Evolutionary conservation across 2,329 filamentous ascomycete genomes (phyloP).

Genomic region (Knufia petricola): DNA sequence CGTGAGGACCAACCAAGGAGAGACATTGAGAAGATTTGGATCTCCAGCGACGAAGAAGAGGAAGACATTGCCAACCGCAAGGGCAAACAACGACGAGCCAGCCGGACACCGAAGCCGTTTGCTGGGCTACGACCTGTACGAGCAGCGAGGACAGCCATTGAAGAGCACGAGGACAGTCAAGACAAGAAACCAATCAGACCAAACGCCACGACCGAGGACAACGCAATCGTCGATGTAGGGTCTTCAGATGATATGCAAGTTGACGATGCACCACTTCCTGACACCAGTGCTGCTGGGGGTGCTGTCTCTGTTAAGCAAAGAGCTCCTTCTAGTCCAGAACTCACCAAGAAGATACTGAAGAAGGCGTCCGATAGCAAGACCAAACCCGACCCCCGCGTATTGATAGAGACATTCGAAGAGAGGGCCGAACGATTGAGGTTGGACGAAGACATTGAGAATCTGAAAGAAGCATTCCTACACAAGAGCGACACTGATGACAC

Average conservation of each 20-base stretch:
- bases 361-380: conserved; percentile 21
- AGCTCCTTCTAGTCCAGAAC: conserved; percentile 31
- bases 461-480: conserved; percentile 13
- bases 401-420: conserved; percentile 21
- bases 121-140: conserved; percentile 42
- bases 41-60: conserved; percentile 46
- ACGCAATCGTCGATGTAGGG: conserved; percentile 10
- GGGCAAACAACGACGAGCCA: conserved; percentile 20
- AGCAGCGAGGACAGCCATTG: conserved; percentile 44
- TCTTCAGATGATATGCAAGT: conserved; percentile 25
- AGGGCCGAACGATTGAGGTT: conserved; percentile 23
- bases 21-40: conserved; percentile 46
- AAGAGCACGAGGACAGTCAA: conserved; percentile 5
- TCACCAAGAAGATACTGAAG: conserved; percentile 32
- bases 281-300: too few relatives aligned
- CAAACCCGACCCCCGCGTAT: conserved; percentile 11
- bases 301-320: conserved; percentile 19
- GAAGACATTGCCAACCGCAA: conserved; percentile 23
- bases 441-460: conserved; percentile 22
- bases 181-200: conserved; percentile 35
- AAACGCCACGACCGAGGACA: conserved; percentile 9
- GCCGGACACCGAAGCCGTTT: conserved; percentile 13
- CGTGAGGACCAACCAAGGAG: conserved; percentile 34
- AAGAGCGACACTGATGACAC: conserved; percentile 13
- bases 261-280: conserved; percentile 20